These are phyloP conservation scores for Hippophae tibetana DNA, from an alignment of 306 rosid species.

Conservation along the genomic window DNA sequence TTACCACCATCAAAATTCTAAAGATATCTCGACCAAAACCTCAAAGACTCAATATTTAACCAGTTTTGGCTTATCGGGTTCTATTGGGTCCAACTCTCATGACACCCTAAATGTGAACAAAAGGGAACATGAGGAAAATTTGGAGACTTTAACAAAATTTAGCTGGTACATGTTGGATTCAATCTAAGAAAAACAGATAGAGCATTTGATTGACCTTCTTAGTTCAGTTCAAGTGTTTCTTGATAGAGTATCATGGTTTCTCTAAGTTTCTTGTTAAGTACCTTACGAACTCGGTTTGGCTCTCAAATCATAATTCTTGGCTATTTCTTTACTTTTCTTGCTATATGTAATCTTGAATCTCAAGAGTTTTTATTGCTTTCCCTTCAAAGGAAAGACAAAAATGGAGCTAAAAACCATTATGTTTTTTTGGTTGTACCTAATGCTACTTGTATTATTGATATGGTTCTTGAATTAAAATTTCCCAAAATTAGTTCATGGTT, in stretches of 20 bases:
- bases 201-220: too few species aligned
- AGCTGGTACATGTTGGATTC: slow-evolving; percentile 36
- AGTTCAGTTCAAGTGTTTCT: too few species aligned
- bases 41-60: slow-evolving; percentile 76
- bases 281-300: slow-evolving; percentile 33
- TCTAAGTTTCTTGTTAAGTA: too few species aligned
- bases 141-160: slow-evolving; percentile 64
- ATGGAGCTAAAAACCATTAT: slow-evolving; percentile 64
- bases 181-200: too few species aligned
- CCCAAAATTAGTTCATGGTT: slow-evolving; percentile 51
- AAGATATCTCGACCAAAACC: slow-evolving; percentile 39
- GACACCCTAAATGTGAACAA: slow-evolving; percentile 59
- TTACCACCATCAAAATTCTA: slow-evolving; percentile 5
- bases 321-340: slow-evolving; percentile 48
- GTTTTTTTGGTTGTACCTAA: slow-evolving; percentile 57
- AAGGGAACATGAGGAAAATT: slow-evolving; percentile 40
- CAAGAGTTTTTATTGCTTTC: slow-evolving; percentile 65
- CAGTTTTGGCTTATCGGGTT: slow-evolving; percentile 42
- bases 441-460: slow-evolving; percentile 46
- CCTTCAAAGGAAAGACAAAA: slow-evolving; percentile 61
- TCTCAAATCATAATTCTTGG: slow-evolving; percentile 45
- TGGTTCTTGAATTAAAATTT: slow-evolving; percentile 30
- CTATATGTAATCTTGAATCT: slow-evolving; percentile 41
- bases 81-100: slow-evolving; percentile 28
- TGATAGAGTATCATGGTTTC: too few species aligned